Percentiles rank a stretch among this genome's conserved stretches.
Evolutionary conservation across 148 eudicot genomes (phyloP).

Genomic region (Selenicereus undatus): DNA sequence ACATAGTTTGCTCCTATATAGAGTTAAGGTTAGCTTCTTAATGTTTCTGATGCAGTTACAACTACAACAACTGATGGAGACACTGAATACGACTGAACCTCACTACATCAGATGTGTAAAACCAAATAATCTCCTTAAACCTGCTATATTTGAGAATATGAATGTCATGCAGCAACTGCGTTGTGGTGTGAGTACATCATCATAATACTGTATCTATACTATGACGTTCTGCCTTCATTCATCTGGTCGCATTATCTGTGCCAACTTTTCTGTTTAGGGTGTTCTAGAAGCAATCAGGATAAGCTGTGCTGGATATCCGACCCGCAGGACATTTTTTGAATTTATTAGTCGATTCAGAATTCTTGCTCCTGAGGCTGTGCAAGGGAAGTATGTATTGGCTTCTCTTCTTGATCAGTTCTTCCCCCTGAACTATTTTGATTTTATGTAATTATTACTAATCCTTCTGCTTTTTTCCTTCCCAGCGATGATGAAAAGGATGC

Average conservation of each 20-base stretch:
- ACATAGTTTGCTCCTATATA: slow-evolving; percentile 5
- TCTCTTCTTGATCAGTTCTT: slow-evolving; percentile 1
- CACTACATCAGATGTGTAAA: slow-evolving; percentile 99
- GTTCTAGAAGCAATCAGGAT: slow-evolving; percentile 98
- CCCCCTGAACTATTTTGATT: slow-evolving; percentile 16
- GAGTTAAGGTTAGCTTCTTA: slow-evolving; percentile 11
- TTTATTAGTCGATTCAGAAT: slow-evolving; percentile 73
- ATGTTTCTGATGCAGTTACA: slow-evolving; percentile 62
- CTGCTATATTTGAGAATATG: slow-evolving; percentile 89
- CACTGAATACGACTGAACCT: slow-evolving; percentile 91
- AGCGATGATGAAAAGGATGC: slow-evolving; percentile 66
- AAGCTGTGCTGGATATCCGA: slow-evolving; percentile 96
- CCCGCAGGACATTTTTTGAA: slow-evolving; percentile 77
- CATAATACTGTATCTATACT: neutral
- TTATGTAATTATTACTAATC: slow-evolving; percentile 8
- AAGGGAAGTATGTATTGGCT: slow-evolving; percentile 62
- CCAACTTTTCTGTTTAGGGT: slow-evolving; percentile 60
- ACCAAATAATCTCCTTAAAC: slow-evolving; percentile 91
- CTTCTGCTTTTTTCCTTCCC: slow-evolving; percentile 28
- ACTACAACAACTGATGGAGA: slow-evolving; percentile 90
- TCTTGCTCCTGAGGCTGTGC: slow-evolving; percentile 75
- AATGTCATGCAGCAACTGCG: slow-evolving; percentile 95
- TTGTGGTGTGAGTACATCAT: slow-evolving; percentile 88
- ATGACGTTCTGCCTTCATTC: neutral
- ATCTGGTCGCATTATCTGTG: slow-evolving; percentile 15